Percentiles rank a stretch among this genome's conserved stretches.
These are phyloP conservation scores for Kluyveromyces sp. DNA, from an alignment of 1,139 yeast species.

Conservation along the genomic window DNA sequence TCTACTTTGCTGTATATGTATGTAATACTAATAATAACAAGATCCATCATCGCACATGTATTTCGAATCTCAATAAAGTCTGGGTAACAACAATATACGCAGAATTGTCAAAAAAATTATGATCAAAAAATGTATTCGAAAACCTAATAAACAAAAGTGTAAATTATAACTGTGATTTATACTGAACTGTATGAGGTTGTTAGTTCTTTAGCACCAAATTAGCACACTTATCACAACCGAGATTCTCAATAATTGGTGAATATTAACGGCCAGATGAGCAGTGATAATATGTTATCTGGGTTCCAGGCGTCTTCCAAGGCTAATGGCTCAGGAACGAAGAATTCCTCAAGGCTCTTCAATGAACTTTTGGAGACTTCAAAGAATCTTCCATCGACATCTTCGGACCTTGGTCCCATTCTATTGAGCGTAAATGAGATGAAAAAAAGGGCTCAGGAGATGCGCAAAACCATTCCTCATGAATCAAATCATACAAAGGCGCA, in stretches of 20 bases:
- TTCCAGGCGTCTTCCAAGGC: background rate
- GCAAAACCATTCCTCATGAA: conserved; percentile 37
- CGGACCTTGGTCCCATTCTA: conserved; percentile 29
- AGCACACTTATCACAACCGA: no score
- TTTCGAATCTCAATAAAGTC: no score
- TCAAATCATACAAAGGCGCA: conserved; percentile 76
- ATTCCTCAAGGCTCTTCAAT: conserved; percentile 17
- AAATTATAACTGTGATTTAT: no score
- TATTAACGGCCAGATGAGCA: background rate
- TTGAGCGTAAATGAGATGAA: conserved; percentile 67
- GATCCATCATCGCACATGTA: no score
- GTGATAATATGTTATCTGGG: conserved; percentile 1
- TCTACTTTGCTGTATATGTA: no score
- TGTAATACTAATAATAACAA: no score
- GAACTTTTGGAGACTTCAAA: conserved; percentile 27
- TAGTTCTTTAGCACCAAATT: no score
- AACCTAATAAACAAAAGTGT: no score
- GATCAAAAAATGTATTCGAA: no score
- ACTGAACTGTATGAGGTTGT: no score
- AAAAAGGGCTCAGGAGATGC: conserved; percentile 55
- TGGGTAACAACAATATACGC: no score
- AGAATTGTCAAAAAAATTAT: no score
- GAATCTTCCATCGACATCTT: conserved; percentile 25
- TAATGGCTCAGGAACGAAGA: conserved; percentile 4
- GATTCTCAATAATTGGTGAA: background rate